A percentile compares a stretch with the other conserved stretches of the same genome.
phyloP scores from a whole-genome alignment of 306 rosid genomes.

The Astragalus glycyphyllos region DNA sequence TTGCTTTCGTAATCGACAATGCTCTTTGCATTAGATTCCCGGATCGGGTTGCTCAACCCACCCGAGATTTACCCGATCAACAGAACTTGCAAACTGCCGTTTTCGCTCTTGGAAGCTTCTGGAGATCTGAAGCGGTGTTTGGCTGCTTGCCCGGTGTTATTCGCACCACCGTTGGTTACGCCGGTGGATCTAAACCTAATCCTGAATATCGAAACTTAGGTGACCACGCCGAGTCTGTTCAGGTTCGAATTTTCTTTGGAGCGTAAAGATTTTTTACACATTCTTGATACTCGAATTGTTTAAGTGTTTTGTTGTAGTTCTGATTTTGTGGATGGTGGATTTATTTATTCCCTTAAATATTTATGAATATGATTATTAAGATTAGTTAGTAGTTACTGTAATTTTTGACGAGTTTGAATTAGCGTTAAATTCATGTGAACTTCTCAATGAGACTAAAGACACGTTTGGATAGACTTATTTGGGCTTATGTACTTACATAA shows the following conservation, averaged over 20 bases:
- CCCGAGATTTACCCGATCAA: slow-evolving; percentile 45
- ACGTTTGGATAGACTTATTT: no score
- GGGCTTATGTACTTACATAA: no score
- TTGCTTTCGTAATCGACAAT: slow-evolving; percentile 24
- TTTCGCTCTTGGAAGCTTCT: slow-evolving; percentile 93
- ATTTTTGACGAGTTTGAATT: not conserved
- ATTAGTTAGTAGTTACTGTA: slow-evolving; percentile 1
- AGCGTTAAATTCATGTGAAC: not conserved
- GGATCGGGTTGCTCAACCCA: slow-evolving; percentile 58
- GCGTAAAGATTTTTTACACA: not conserved
- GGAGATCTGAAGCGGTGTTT: slow-evolving; percentile 94
- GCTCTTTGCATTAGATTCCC: slow-evolving; percentile 64
- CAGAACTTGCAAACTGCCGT: slow-evolving; percentile 58
- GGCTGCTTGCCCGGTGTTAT: slow-evolving; percentile 89
- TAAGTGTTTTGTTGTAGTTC: slow-evolving; percentile 2
- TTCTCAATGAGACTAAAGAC: not conserved
- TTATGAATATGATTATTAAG: slow-evolving; percentile 12
- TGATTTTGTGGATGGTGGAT: not conserved
- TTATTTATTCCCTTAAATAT: not conserved
- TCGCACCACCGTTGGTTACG: slow-evolving; percentile 80
- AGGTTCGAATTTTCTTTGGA: slow-evolving; percentile 53
- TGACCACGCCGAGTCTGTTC: slow-evolving; percentile 86
- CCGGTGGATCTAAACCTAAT: slow-evolving; percentile 83
- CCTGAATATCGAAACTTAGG: slow-evolving; percentile 89
- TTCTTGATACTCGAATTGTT: not conserved